phyloP scores from a whole-genome alignment of 225 moss, liverwort and hornwort species.

The Sphagnum tenellum region DNA sequence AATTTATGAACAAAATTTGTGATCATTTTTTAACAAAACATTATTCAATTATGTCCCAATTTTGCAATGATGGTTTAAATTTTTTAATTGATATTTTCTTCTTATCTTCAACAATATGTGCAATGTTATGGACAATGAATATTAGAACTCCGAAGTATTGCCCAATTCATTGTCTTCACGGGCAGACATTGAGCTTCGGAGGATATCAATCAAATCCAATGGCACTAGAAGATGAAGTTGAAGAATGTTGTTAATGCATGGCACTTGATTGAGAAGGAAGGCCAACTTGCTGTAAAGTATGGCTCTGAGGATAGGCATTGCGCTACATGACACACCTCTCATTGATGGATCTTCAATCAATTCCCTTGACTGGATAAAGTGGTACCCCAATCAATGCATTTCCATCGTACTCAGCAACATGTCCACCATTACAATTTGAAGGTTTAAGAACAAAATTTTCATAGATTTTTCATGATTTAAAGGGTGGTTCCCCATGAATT shows the following conservation, averaged over 20 bases:
- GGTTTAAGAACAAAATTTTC: no score
- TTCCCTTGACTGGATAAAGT: conserved; percentile 36
- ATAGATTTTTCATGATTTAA: no score
- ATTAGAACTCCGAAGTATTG: no score
- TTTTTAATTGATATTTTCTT: no score
- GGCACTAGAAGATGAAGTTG: conserved; percentile 2
- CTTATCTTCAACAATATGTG: no score
- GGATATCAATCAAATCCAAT: neutral
- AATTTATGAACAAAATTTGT: no score
- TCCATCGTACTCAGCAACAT: conserved; percentile 51
- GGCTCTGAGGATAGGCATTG: conserved; percentile 25
- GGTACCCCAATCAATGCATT: conserved; percentile 48
- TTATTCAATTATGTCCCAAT: no score
- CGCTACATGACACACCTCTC: neutral
- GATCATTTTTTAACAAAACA: no score
- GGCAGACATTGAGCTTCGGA: neutral
- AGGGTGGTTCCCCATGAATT: no score
- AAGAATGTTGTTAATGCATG: conserved; percentile 1
- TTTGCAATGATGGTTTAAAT: no score
- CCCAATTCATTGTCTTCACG: neutral
- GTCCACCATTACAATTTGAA: conserved; percentile 25
- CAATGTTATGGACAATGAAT: no score
- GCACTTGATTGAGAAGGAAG: conserved; percentile 1
- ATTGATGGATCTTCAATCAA: conserved; percentile 35
- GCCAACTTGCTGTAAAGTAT: conserved; percentile 15